phyloP scores from a whole-genome alignment of 352 stramenopile species.

The Aphanomyces stellatus region DNA sequence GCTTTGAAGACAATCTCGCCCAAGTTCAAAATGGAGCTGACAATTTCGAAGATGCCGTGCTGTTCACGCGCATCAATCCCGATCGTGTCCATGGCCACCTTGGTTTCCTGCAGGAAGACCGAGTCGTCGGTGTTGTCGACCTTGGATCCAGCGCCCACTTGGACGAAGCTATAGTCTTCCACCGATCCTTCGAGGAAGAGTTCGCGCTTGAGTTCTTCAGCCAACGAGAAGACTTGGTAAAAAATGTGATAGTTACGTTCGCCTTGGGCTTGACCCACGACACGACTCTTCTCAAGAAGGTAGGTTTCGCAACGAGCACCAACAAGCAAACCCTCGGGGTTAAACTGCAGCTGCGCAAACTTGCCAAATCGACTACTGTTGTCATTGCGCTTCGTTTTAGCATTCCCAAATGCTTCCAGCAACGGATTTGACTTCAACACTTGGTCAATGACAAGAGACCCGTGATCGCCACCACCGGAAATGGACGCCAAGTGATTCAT shows the following conservation, averaged over 20 bases:
- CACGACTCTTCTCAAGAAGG: slow-evolving; percentile 94
- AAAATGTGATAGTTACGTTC: slow-evolving; percentile 99
- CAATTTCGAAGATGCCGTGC: slow-evolving; percentile 89
- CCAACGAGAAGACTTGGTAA: slow-evolving; percentile 88
- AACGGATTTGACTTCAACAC: slow-evolving; percentile 70
- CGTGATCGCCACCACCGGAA: slow-evolving; percentile 51
- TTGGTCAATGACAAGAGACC: slow-evolving; percentile 69
- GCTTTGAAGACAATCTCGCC: slow-evolving; percentile 91
- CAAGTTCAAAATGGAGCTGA: slow-evolving; percentile 95
- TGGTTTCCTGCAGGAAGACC: slow-evolving; percentile 71
- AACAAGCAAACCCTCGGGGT: slow-evolving; percentile 45
- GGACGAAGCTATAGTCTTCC: slow-evolving; percentile 73
- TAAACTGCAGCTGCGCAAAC: slow-evolving; percentile 74
- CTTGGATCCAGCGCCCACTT: slow-evolving; percentile 39
- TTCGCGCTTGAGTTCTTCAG: slow-evolving; percentile 32
- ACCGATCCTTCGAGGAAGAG: slow-evolving; percentile 52
- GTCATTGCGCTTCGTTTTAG: slow-evolving; percentile 79
- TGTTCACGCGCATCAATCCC: slow-evolving; percentile 83
- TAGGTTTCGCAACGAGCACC: slow-evolving; percentile 85
- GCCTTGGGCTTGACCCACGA: slow-evolving; percentile 81
- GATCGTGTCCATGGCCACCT: slow-evolving; percentile 85
- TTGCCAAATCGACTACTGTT: slow-evolving; percentile 77
- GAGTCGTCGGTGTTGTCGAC: slow-evolving; percentile 59
- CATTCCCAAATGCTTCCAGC: slow-evolving; percentile 70
- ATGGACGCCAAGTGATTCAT: slow-evolving; percentile 77